These are phyloP conservation scores for Salix udensis DNA, from an alignment of 345 rosid species.

Conservation along the genomic window DNA sequence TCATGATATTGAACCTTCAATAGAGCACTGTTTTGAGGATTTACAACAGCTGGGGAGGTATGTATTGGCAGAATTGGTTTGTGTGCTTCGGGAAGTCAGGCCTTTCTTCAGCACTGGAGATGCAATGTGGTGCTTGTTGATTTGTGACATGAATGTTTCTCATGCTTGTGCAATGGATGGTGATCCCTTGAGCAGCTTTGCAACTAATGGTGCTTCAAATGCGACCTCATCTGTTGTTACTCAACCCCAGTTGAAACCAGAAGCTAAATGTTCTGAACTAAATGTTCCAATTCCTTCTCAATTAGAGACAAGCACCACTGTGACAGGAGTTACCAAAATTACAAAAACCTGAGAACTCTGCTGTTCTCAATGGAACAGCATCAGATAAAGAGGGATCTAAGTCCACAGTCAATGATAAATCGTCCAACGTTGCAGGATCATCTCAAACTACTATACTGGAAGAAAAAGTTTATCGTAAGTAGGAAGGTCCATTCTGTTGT, in stretches of 20 bases:
- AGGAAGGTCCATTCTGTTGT: constrained; percentile 56
- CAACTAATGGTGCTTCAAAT: constrained; percentile 34
- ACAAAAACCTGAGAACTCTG: constrained; percentile 47
- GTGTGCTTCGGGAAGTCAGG: constrained; percentile 74
- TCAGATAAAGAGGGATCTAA: constrained; percentile 48
- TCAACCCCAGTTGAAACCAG: constrained; percentile 37
- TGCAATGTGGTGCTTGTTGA: constrained; percentile 96
- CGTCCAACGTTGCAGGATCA: constrained; percentile 36
- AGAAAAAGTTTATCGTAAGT: constrained; percentile 52
- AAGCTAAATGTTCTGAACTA: constrained; percentile 42
- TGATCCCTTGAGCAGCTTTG: constrained; percentile 46
- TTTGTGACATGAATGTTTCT: constrained; percentile 91
- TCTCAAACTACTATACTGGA: constrained; percentile 54
- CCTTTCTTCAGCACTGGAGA: constrained; percentile 86
- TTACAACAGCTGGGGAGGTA: constrained; percentile 73
- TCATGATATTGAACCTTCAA: constrained; percentile 41
- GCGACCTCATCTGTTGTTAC: constrained; percentile 26
- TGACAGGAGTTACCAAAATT: constrained; percentile 30
- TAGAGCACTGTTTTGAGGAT: constrained; percentile 53
- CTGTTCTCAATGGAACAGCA: constrained; percentile 30
- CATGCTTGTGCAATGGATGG: constrained; percentile 91
- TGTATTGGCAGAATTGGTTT: constrained; percentile 81
- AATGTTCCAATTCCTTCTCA: constrained; percentile 46
- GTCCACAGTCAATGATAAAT: constrained; percentile 44
- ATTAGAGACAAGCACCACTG: constrained; percentile 33